Evolutionary conservation across 2,329 filamentous ascomycete genomes (phyloP).

Genomic region (Chaetomiaceae sp.): DNA sequence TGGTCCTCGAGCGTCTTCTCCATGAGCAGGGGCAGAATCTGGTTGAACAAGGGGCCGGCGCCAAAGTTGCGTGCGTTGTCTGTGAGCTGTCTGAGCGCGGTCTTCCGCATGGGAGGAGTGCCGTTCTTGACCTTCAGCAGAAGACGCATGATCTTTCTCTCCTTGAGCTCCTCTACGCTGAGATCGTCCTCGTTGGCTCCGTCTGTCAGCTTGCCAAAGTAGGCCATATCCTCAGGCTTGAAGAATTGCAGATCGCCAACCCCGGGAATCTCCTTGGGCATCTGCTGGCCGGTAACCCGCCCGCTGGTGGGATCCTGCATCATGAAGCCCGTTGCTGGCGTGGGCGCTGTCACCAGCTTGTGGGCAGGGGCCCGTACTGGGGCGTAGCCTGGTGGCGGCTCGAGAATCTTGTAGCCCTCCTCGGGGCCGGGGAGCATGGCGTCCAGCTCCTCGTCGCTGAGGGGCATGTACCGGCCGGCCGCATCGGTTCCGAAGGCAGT

Average conservation of each 20-base stretch:
- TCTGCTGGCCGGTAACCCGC: conserved; percentile 77
- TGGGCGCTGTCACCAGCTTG: conserved; percentile 68
- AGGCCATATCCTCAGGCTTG: conserved; percentile 97
- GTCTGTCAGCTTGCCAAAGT: conserved; percentile 96
- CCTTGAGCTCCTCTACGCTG: conserved; percentile 92
- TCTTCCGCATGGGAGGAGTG: conserved; percentile 97
- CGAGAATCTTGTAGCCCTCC: conserved; percentile 88
- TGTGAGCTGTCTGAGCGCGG: conserved; percentile 90
- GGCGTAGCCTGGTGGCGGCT: conserved; percentile 87
- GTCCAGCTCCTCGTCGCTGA: conserved; percentile 93
- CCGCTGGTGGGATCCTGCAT: conserved; percentile 92
- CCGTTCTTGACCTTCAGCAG: conserved; percentile 98
- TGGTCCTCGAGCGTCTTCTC: conserved; percentile 97
- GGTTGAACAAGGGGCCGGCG: conserved; percentile 89
- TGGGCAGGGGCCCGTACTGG: conserved; percentile 73
- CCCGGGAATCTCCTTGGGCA: conserved; percentile 92
- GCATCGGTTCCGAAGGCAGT: conserved; percentile 74
- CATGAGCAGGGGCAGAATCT: conserved; percentile 95
- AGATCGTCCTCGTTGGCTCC: conserved; percentile 87
- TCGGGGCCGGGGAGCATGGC: conserved; percentile 80
- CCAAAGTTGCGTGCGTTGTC: conserved; percentile 97
- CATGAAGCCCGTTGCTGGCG: conserved; percentile 83
- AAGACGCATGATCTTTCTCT: conserved; percentile 96
- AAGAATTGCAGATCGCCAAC: conserved; percentile 97
- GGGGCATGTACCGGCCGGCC: conserved; percentile 69